Evolutionary conservation across 495 filamentous ascomycete genomes (phyloP).

Genomic region (Jackrogersella multiformis): DNA sequence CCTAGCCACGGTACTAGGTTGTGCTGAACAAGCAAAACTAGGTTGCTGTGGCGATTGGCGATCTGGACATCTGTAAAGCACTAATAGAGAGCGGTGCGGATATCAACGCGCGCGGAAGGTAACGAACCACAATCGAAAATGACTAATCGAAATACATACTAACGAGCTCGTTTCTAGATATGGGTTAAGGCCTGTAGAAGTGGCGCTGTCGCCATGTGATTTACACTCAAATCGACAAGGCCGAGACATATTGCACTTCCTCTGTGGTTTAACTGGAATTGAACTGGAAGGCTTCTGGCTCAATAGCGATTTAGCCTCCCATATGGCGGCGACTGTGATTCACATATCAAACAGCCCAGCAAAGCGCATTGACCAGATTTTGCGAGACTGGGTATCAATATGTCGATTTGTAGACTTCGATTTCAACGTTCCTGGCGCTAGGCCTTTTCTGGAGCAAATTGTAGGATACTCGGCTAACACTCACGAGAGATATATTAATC

Average conservation of each 20-base stretch:
- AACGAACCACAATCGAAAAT: not conserved
- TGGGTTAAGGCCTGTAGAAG: not conserved
- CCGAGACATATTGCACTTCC: slow-evolving; percentile 14
- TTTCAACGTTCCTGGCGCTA: not conserved
- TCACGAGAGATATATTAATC: no score
- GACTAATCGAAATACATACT: not conserved
- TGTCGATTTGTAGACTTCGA: slow-evolving; percentile 9
- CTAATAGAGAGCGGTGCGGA: slow-evolving; percentile 25
- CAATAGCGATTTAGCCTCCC: not conserved
- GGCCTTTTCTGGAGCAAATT: not conserved
- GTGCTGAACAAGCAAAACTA: slow-evolving; percentile 1
- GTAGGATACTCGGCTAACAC: not conserved
- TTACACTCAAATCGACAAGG: not conserved
- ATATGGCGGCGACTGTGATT: not conserved
- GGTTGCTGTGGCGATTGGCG: not conserved
- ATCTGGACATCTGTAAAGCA: slow-evolving; percentile 13
- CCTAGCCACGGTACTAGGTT: not conserved
- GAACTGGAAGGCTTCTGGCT: not conserved
- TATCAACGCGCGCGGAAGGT: slow-evolving; percentile 10
- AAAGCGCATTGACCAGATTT: not conserved
- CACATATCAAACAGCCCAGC: not conserved
- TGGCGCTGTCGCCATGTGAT: not conserved
- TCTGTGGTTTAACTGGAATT: not conserved
- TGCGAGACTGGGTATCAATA: slow-evolving; percentile 4
- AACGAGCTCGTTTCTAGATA: not conserved